Evolutionary conservation across 2,329 filamentous ascomycete genomes (phyloP).

Genomic region (Periconia sp.): DNA sequence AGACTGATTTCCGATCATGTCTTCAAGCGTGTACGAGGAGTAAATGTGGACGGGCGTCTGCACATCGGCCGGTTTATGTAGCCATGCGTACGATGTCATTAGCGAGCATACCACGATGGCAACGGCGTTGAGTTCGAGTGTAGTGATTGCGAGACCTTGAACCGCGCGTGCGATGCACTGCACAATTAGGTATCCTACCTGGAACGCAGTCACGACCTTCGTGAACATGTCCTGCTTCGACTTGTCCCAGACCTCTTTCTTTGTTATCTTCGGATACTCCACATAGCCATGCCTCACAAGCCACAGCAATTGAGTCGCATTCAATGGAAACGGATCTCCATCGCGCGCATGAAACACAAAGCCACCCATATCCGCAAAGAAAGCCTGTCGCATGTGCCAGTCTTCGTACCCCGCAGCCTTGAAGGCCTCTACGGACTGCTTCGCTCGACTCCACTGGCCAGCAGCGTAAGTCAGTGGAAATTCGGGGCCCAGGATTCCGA

Average conservation of each 20-base stretch:
- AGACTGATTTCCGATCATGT: constrained; percentile 5
- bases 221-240: constrained; percentile 17
- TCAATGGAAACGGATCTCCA: constrained; percentile 20
- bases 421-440: constrained; percentile 34
- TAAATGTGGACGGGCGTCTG: constrained; percentile 27
- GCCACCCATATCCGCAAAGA: constrained; percentile 33
- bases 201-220: constrained; percentile 13
- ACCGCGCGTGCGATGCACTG: constrained; percentile 14
- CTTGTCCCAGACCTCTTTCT: constrained; percentile 19
- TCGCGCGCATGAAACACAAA: constrained; percentile 19
- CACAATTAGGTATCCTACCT: constrained; percentile 14
- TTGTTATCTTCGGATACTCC: constrained; percentile 32
- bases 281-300: constrained; percentile 13
- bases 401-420: constrained; percentile 11
- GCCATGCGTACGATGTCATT: constrained; percentile 45
- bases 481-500: constrained; percentile 44
- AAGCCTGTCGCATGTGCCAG: constrained; percentile 27
- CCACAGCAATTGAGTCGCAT: constrained; percentile 17
- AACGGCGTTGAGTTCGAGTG: constrained; percentile 45
- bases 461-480: constrained; percentile 40
- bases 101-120: constrained; percentile 45
- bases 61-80: constrained; percentile 47
- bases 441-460: constrained; percentile 42
- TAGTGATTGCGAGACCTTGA: constrained; percentile 41
- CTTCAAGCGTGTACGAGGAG: constrained; percentile 1